Evolutionary conservation across 495 filamentous ascomycete species (phyloP).

Genomic region (Trichoderma gamsii): DNA sequence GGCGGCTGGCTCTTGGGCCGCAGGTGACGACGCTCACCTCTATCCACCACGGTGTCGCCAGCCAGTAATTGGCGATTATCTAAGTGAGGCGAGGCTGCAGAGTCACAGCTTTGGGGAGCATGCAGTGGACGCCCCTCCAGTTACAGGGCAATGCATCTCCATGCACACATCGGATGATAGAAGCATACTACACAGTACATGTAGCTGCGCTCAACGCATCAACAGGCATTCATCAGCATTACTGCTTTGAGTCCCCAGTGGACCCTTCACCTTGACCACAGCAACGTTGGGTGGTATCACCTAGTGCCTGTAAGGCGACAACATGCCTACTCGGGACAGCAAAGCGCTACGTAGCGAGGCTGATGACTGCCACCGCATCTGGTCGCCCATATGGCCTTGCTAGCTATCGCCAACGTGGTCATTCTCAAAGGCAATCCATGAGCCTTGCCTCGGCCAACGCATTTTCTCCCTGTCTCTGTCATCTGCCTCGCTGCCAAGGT

Average conservation of each 20-base stretch:
- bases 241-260: neutral
- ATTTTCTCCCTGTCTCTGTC: neutral
- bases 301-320: neutral
- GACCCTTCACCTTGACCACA: neutral
- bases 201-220: neutral
- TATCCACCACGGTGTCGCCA: neutral
- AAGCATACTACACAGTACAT: neutral
- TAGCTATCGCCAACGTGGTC: neutral
- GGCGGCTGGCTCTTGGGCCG: slow-evolving; percentile 3
- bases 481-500: neutral
- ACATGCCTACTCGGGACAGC: neutral
- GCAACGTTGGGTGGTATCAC: neutral
- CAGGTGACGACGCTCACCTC: slow-evolving; percentile 10
- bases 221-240: neutral
- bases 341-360: slow-evolving; percentile 3
- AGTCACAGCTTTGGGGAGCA: neutral
- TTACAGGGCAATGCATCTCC: neutral
- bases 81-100: neutral
- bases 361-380: neutral
- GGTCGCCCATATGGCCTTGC: neutral
- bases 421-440: neutral
- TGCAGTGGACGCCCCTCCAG: slow-evolving; percentile 3
- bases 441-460: neutral
- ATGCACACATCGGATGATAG: neutral
- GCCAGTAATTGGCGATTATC: neutral